Evolutionary conservation across 257 asterid species (phyloP).

Genomic region (Coffea eugenioides): DNA sequence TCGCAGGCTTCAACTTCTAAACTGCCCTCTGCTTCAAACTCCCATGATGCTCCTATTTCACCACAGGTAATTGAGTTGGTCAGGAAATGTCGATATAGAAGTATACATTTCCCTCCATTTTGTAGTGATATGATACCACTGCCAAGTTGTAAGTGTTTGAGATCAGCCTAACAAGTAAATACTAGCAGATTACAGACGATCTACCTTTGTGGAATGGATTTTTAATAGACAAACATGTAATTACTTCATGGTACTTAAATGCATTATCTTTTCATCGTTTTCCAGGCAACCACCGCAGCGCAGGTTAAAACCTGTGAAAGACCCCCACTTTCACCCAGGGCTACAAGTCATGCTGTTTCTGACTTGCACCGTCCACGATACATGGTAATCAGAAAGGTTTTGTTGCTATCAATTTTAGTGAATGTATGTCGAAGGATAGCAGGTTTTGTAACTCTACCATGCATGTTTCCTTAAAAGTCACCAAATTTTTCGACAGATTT

Average conservation of each 20-base stretch:
- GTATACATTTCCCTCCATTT: too few species aligned
- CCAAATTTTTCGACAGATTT: background rate
- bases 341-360: constrained; percentile 10
- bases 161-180: background rate
- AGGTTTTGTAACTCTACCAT: background rate
- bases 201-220: background rate
- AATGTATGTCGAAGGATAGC: background rate
- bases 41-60: constrained; percentile 16
- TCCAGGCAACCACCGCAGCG: constrained; percentile 12
- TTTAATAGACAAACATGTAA: background rate
- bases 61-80: constrained; percentile 17
- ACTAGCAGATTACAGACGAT: too few species aligned
- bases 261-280: background rate
- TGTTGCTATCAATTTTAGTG: background rate
- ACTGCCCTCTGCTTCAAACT: constrained; percentile 4
- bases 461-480: too few species aligned
- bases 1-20: constrained; percentile 16
- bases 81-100: background rate
- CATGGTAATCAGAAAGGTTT: constrained; percentile 15
- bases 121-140: background rate
- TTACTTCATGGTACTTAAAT: background rate
- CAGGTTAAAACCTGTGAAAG: constrained; percentile 8
- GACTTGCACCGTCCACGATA: constrained; percentile 14
- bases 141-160: too few species aligned
- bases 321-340: constrained; percentile 30